phyloP scores from a whole-genome alignment of 768 basidiomycete genomes.

The Krasilnikovozyma curviuscula region DNA sequence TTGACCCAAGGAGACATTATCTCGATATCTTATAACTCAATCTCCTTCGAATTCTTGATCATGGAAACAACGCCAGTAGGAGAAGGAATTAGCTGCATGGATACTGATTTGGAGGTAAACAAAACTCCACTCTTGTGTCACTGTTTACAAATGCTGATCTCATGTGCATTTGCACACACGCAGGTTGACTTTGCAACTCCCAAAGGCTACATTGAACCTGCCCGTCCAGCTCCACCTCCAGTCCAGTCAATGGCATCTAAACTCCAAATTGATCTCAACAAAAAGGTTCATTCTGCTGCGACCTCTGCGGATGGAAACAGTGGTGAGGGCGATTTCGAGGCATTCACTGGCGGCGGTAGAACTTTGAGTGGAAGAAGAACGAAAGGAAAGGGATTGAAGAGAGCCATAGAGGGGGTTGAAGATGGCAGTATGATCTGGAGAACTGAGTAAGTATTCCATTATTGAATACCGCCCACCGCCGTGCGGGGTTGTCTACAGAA shows the following conservation, averaged over 20 bases:
- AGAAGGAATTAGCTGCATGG: slow-evolving; percentile 68
- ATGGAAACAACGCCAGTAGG: slow-evolving; percentile 74
- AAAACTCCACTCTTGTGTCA: not conserved
- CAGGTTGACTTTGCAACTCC: slow-evolving; percentile 84
- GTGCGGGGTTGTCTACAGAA: no score
- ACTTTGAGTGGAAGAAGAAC: slow-evolving; percentile 77
- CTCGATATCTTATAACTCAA: slow-evolving; percentile 91
- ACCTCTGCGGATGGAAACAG: slow-evolving; percentile 45
- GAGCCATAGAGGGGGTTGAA: slow-evolving; percentile 58
- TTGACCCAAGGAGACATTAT: slow-evolving; percentile 92
- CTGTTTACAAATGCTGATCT: not conserved
- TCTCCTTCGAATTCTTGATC: slow-evolving; percentile 82
- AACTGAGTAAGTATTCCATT: slow-evolving; percentile 49
- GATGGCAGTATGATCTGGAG: slow-evolving; percentile 71
- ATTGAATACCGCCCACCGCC: no score
- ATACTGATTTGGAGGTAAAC: slow-evolving; percentile 69
- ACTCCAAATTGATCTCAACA: slow-evolving; percentile 61
- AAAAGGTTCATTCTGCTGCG: slow-evolving; percentile 35
- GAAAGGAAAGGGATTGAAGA: slow-evolving; percentile 81
- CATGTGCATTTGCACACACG: not conserved
- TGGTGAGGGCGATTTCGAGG: slow-evolving; percentile 35
- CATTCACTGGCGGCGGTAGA: slow-evolving; percentile 88
- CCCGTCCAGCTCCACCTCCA: slow-evolving; percentile 52
- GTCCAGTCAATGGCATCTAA: slow-evolving; percentile 89
- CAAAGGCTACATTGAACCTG: slow-evolving; percentile 68